phyloP scores from a whole-genome alignment of 495 filamentous ascomycete species.

The Hypoxylon lienhwacheense region DNA sequence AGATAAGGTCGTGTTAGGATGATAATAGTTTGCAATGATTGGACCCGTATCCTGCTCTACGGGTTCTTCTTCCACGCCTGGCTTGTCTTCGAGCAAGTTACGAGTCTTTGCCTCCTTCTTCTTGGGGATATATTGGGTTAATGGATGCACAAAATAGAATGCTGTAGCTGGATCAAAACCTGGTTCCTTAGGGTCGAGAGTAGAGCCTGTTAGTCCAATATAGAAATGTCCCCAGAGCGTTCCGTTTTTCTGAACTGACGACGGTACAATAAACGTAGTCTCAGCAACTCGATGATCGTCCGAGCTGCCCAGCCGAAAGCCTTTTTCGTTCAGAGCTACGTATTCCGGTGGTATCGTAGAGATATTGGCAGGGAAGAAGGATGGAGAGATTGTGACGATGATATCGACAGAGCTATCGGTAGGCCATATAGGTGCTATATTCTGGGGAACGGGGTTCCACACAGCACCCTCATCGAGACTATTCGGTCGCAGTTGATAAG shows the following conservation, averaged over 20 bases:
- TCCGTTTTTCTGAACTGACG: constrained; percentile 83
- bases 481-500: constrained; percentile 65
- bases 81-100: constrained; percentile 68
- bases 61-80: constrained; percentile 51
- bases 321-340: constrained; percentile 76
- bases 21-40: constrained; percentile 82
- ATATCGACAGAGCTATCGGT: constrained; percentile 77
- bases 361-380: constrained; percentile 68
- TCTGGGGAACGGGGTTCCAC: constrained; percentile 74
- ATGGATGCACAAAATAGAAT: constrained; percentile 77
- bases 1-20: constrained; percentile 89
- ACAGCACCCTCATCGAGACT: constrained; percentile 59
- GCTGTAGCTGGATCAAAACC: constrained; percentile 73
- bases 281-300: constrained; percentile 76
- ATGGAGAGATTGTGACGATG: constrained; percentile 78
- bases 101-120: constrained; percentile 92
- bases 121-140: constrained; percentile 88
- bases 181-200: constrained; percentile 71
- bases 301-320: constrained; percentile 78
- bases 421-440: constrained; percentile 86
- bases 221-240: constrained; percentile 95
- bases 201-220: constrained; percentile 70
- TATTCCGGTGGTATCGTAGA: constrained; percentile 55
- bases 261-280: constrained; percentile 75
- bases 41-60: constrained; percentile 60